phyloP scores from a whole-genome alignment of 164 flowering plant genomes.

The Magnolia officinalis region DNA sequence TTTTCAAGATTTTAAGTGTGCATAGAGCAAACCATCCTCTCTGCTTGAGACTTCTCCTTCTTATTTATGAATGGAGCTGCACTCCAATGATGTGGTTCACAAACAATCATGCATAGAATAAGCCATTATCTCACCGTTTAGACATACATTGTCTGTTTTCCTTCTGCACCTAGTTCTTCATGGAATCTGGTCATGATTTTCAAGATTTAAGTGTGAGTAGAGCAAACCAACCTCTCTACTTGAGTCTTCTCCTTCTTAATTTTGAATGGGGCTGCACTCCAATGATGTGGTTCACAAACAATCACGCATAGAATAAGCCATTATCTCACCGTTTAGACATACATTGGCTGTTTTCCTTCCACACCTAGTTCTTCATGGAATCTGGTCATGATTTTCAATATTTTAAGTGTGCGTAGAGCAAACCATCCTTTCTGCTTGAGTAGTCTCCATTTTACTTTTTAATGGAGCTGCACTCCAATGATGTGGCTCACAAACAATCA shows the following conservation, averaged over 20 bases:
- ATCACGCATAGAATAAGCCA: background rate
- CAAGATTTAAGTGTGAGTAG: constrained; percentile 3
- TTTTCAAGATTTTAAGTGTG: no score
- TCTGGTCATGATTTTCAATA: background rate
- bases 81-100: constrained; percentile 9
- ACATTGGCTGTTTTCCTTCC: background rate
- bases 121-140: no score
- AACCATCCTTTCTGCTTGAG: constrained; percentile 1
- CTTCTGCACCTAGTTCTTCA: constrained; percentile 7
- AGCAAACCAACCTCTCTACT: constrained; percentile 1
- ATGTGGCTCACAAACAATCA: background rate
- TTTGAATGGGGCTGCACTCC: background rate
- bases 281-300: background rate
- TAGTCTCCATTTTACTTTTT: background rate
- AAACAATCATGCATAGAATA: background rate
- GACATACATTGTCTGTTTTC: no score
- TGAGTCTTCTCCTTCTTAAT: background rate
- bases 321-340: no score
- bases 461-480: constrained; percentile 6
- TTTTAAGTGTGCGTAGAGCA: background rate
- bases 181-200: constrained; percentile 7
- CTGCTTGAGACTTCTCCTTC: no score
- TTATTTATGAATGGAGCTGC: background rate
- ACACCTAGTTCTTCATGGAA: background rate
- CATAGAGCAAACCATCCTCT: no score